Evolutionary conservation across 306 rosid species (phyloP).

Genomic region (Corylus avellana): DNA sequence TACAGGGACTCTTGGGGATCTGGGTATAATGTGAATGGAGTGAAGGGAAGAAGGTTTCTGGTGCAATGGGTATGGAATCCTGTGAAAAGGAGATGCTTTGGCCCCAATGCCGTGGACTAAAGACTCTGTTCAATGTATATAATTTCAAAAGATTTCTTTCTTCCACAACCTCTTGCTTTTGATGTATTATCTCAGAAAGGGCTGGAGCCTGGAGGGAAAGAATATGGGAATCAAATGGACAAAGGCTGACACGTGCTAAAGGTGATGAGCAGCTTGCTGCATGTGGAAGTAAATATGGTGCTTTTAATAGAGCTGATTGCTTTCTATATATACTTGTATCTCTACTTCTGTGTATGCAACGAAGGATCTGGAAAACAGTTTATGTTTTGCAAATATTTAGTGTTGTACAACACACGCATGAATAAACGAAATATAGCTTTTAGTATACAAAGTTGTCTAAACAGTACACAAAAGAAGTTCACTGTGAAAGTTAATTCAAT

Average conservation of each 20-base stretch:
- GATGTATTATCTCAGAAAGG: background rate
- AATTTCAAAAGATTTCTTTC: background rate
- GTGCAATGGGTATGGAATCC: constrained; percentile 63
- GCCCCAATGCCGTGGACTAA: constrained; percentile 55
- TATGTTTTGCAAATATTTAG: background rate
- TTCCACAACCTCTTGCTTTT: background rate
- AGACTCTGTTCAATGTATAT: background rate
- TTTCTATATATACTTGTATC: background rate
- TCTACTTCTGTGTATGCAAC: background rate
- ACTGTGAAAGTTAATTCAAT: too few species aligned
- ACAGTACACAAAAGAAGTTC: too few species aligned
- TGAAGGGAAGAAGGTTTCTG: constrained; percentile 46
- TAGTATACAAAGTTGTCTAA: too few species aligned
- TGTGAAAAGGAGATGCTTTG: constrained; percentile 49
- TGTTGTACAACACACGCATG: background rate
- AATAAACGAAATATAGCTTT: background rate
- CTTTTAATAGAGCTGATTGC: background rate
- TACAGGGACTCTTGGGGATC: constrained; percentile 41
- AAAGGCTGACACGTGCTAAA: background rate
- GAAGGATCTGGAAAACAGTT: background rate
- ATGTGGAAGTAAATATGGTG: background rate
- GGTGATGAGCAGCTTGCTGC: background rate
- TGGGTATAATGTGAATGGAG: constrained; percentile 51
- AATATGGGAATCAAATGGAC: background rate
- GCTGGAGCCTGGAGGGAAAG: background rate